These are phyloP conservation scores for Yamagishiella unicocca DNA, from an alignment of 139 green algal species.

Conservation along the genomic window DNA sequence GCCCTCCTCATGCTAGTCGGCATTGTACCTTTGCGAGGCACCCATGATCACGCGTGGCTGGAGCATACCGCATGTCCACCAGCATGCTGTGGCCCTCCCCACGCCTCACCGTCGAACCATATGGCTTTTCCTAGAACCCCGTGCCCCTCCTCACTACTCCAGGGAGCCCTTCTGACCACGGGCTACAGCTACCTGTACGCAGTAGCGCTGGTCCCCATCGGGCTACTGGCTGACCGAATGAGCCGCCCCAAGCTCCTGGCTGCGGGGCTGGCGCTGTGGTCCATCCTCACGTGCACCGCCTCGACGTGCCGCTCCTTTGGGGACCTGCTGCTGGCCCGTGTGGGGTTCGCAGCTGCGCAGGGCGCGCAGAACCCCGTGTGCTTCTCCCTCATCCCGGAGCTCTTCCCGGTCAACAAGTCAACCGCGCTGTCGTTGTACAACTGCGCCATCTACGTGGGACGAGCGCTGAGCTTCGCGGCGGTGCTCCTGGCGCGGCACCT, in stretches of 20 bases:
- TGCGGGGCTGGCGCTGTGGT: conserved; percentile 77
- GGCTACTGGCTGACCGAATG: conserved; percentile 83
- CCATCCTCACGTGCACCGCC: conserved; percentile 74
- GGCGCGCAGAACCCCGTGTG: conserved; percentile 90
- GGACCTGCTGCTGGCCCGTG: conserved; percentile 76
- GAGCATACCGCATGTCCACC: too few species aligned
- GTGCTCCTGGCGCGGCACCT: conserved; percentile 61
- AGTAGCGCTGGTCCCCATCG: conserved; percentile 83
- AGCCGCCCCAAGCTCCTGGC: conserved; percentile 82
- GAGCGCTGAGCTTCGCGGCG: conserved; percentile 83
- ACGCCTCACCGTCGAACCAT: too few species aligned
- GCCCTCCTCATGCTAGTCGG: too few species aligned
- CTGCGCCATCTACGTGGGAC: conserved; percentile 88
- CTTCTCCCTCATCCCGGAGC: conserved; percentile 86
- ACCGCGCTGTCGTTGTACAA: conserved; percentile 92
- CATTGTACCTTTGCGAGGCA: too few species aligned
- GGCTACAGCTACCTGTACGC: conserved; percentile 84
- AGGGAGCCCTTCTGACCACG: conserved; percentile 67
- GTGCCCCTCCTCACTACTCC: not conserved
- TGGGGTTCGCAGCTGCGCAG: conserved; percentile 87
- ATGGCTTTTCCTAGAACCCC: too few species aligned
- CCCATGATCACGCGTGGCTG: too few species aligned
- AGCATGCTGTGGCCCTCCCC: too few species aligned
- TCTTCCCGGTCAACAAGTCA: conserved; percentile 87
- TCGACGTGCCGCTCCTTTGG: conserved; percentile 64